A percentile compares a stretch with the other conserved stretches of the same genome.
Evolutionary conservation across 2,329 filamentous ascomycete species (phyloP).

Genomic region (Botryotinia convoluta): DNA sequence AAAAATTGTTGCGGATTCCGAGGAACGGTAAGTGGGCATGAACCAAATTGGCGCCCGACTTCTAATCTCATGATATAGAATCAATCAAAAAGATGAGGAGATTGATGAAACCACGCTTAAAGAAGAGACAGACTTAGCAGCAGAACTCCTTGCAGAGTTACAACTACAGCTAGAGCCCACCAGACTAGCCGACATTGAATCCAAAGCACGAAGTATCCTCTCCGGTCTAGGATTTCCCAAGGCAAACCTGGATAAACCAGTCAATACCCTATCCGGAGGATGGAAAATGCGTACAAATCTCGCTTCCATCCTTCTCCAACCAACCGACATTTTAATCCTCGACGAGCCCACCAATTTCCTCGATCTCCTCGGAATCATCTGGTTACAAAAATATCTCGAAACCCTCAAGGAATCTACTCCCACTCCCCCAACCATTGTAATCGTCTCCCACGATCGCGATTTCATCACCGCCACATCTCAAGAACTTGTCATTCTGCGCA

Average conservation of each 20-base stretch:
- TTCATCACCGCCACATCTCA: slow-evolving; percentile 74
- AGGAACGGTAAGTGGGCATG: slow-evolving; percentile 33
- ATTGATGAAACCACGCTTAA: slow-evolving; percentile 58
- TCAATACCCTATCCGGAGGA: slow-evolving; percentile 70
- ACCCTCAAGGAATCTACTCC: slow-evolving; percentile 50
- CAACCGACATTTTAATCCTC: slow-evolving; percentile 73
- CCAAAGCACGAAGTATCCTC: slow-evolving; percentile 63
- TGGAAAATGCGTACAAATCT: slow-evolving; percentile 71
- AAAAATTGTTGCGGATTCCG: slow-evolving; percentile 57
- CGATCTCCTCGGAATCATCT: slow-evolving; percentile 78
- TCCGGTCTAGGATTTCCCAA: slow-evolving; percentile 59
- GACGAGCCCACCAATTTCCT: slow-evolving; percentile 89
- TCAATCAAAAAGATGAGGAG: slow-evolving; percentile 53
- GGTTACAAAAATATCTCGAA: slow-evolving; percentile 73
- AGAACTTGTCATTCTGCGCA: slow-evolving; percentile 72
- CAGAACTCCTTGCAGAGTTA: slow-evolving; percentile 66
- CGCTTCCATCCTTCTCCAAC: slow-evolving; percentile 65
- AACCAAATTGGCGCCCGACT: neutral
- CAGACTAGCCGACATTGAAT: slow-evolving; percentile 62
- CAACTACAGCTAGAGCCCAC: slow-evolving; percentile 66
- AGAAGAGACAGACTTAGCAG: slow-evolving; percentile 65
- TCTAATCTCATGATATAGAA: slow-evolving; percentile 28
- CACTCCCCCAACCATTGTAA: slow-evolving; percentile 63
- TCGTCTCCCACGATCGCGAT: slow-evolving; percentile 82
- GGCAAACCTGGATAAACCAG: slow-evolving; percentile 54